Base-by-base conservation (phyloP, 805 yeast genomes). In the Tetrapisispora iriomotensis region DNA sequence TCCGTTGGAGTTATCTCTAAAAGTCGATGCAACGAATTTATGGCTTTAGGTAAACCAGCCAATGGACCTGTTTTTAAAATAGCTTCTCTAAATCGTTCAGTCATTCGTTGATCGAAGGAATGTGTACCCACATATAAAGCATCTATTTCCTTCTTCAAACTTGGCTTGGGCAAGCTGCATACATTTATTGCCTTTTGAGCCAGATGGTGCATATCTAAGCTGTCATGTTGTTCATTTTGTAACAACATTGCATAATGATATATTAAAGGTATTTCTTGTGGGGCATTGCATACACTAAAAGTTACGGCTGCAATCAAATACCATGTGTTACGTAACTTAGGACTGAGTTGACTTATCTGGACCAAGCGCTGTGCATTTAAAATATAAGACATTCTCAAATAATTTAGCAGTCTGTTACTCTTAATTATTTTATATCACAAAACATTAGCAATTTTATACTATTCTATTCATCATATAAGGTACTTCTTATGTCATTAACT, bases 21-120 rank as follows among this genome's bases (percentile, higher is more conserved):
- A 41, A 87, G 64, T 14, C 69, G 66, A 50, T 74, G 79, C 51
- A 88, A 61, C 1, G 94, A 72, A 57, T 87, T 88, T 57, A 88
- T 88, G 1, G 87, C 74, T 48, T 79, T 79, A 1, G 96, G 96
- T 12, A 87, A 66, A 0, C 96, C 96, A 13, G 78, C 75, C 34
- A 88, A 62, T 0, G 95, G 94, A 0, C 82, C 71, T 3, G 85
- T 69, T 53, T 87, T 88, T 51, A 88, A 62, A 3, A 88, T 62
- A 8, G 87, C 78, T 51, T 88, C 96, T 43, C 94, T 67, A 38
- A 82, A 65, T 47, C 80, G 74, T 29, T 67, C 65, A 0, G 88
- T 68, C 6, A 71, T 27, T 18, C 43, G 36, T 21, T 44, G 30
- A 40, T 45, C 45, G 38, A 45, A 32, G 51, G 65, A 29, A 35